Conservation (phyloP, 1,139 yeast species). For the Debaryomyces singareniensis region DNA sequence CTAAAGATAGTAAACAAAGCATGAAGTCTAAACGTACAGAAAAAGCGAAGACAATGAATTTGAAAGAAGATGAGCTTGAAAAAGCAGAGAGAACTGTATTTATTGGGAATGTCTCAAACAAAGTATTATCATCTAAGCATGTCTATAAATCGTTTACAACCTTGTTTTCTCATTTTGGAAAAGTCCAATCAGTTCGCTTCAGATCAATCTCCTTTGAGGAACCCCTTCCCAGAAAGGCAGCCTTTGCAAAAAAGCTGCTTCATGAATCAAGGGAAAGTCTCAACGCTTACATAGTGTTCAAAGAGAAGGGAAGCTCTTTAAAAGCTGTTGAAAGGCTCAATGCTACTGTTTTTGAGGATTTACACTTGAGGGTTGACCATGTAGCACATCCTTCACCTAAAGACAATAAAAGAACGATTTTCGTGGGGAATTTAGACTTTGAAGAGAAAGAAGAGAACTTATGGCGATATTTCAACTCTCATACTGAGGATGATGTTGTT, state of each 20-base stretch:
- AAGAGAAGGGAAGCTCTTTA: constrained; percentile 44
- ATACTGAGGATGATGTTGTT: constrained; percentile 66
- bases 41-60: constrained; percentile 35
- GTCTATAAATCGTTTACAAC: constrained; percentile 59
- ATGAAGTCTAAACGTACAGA: constrained; percentile 10
- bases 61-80: constrained; percentile 65
- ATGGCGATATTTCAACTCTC: constrained; percentile 70
- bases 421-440: constrained; percentile 91
- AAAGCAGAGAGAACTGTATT: constrained; percentile 87
- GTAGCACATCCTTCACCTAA: constrained; percentile 86
- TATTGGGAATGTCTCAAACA: constrained; percentile 75
- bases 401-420: constrained; percentile 77
- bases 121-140: constrained; percentile 59
- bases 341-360: constrained; percentile 59
- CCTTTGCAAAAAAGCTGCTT: constrained; percentile 74
- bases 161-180: constrained; percentile 52
- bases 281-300: constrained; percentile 83
- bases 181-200: constrained; percentile 72
- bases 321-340: constrained; percentile 53
- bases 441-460: constrained; percentile 86
- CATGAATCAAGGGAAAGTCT: constrained; percentile 75
- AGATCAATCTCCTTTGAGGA: constrained; percentile 90
- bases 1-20: constrained; percentile 10
- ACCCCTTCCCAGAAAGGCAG: constrained; percentile 85
- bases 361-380: constrained; percentile 86